Base-by-base conservation (phyloP, 257 asterid species). In the Capsicum pubescens region DNA sequence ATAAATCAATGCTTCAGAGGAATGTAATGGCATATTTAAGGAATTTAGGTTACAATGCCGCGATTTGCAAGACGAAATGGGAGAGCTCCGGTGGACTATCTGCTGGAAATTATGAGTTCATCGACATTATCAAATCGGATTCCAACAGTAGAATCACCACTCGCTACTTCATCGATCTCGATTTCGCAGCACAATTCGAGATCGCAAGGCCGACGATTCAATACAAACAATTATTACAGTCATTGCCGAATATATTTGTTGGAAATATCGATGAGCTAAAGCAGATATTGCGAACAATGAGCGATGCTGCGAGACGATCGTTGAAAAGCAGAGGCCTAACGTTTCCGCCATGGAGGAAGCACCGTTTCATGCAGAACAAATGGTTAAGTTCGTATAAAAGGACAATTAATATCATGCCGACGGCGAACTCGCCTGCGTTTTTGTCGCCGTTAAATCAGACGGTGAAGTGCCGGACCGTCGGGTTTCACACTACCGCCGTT, bases 291-390 rank as follows among this genome's bases (percentile, higher is more conserved):
- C 91, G 77, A 87, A 85, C 81, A n/a, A 86, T 84, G 89, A 90
- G 97, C 88, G 91, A 90, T 71, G 97, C 88, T 0, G 92, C 91
- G n/a, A 91, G 82, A 80, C 87, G 94, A 9, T 94, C 98, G 82
- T 48, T 95, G 90, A 94, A 90, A 87, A 88, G 83, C 87, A 72
- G 91, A 67, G 95, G 85, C 6, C 91, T 95, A 84, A 80, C 14
- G 82, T 93, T 68, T 50, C 95, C 97, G 64, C 99, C 98, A 36
- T 95, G 99, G 99, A 87, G 98, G 87, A 94, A 92, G 57, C 88
- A 92, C 88, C 94, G 99, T 0, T 95, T 91, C 90, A 87, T 93
- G 95, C 95, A 89, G 92, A 93, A 90, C 84, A 95, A 93, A 84
- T 95, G 95, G 94, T 71, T 95, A 15, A 95, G 93, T 4, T 63